Base-by-base conservation (phyloP, 139 green algal species). In the Limnomonas spitsbergensis region DNA sequence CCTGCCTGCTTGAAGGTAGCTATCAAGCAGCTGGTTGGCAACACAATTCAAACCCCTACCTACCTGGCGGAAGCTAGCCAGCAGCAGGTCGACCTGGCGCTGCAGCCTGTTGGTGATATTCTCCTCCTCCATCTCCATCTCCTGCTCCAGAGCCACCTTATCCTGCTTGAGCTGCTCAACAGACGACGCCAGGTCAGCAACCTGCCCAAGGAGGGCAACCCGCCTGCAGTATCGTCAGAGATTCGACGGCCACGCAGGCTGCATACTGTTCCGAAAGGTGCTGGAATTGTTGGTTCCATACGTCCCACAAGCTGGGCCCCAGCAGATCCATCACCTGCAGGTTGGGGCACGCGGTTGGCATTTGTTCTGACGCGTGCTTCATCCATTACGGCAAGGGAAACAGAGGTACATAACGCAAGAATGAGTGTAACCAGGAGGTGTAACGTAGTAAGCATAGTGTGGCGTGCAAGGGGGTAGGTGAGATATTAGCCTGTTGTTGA, bases 201-300 rank as follows among this genome's bases (percentile, higher is more conserved):
- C 84, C 85, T 90, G 75, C 61, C n/a, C n/a, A n/a, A n/a, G n/a
- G n/a, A n/a, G n/a, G n/a, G n/a, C n/a, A n/a, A n/a, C n/a, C n/a
- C 61, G 95, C 94, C 84, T 99, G 94, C 66, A 99, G 87, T 77
- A 99, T 99, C 36, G 91, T 88, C 26, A 99, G 87, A 4, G 96
- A 91, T 86, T 99, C 96, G 38, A 99, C 89, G n/a, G 96, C 96
- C 35, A 99, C 98, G 84, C 96, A 99, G 1, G 96, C 94, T n/a
- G 99, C 96, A 93, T 99, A 99, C 76, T 97, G 91, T 86, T 97
- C 92, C 27, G 86, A 92, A 89, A 99, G 68, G 40, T 83, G 83
- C 38, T 88, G 83, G 7, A 76, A 52, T 35, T 97, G 39, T 89
- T 80, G 92, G 86, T 99, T 99, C 96, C 96, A 99, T 32, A 97